These are phyloP conservation scores for Eutypa lata DNA, from an alignment of 2,329 filamentous ascomycete genomes.

Conservation along the genomic window DNA sequence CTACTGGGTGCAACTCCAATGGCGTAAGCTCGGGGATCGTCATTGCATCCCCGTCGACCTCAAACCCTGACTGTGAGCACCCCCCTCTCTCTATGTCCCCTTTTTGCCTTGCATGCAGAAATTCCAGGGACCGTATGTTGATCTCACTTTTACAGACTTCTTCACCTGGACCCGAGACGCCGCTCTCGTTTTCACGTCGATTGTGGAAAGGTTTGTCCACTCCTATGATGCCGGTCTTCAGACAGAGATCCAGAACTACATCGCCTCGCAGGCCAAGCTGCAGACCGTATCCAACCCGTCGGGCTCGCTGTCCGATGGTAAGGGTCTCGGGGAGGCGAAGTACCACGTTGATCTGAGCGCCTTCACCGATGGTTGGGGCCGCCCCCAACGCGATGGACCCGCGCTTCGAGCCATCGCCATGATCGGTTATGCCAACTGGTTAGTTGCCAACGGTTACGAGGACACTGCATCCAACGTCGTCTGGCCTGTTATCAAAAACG, in stretches of 20 bases:
- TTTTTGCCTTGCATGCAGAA: too few species aligned
- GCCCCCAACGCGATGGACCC: slow-evolving; percentile 77
- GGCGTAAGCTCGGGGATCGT: slow-evolving; percentile 50
- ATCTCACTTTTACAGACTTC: slow-evolving; percentile 51
- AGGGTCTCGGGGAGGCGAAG: slow-evolving; percentile 69
- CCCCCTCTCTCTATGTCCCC: neutral
- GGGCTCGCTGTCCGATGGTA: slow-evolving; percentile 50
- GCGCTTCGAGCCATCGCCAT: slow-evolving; percentile 72
- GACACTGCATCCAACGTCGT: slow-evolving; percentile 52
- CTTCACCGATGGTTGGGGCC: slow-evolving; percentile 69
- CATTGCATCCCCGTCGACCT: slow-evolving; percentile 53
- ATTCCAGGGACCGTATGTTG: too few species aligned
- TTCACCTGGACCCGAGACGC: slow-evolving; percentile 79
- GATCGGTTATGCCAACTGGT: slow-evolving; percentile 69
- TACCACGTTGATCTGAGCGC: slow-evolving; percentile 62
- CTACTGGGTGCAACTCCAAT: slow-evolving; percentile 46
- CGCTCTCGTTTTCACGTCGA: slow-evolving; percentile 64
- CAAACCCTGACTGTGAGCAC: slow-evolving; percentile 52
- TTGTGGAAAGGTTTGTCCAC: slow-evolving; percentile 63
- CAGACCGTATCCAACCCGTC: slow-evolving; percentile 69
- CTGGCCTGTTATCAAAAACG: slow-evolving; percentile 75
- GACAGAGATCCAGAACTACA: slow-evolving; percentile 63
- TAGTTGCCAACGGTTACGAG: slow-evolving; percentile 63
- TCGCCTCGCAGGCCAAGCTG: slow-evolving; percentile 62
- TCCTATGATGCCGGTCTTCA: slow-evolving; percentile 58